phyloP scores from a whole-genome alignment of 768 basidiomycete species.

The Hypsizygus marmoreus region DNA sequence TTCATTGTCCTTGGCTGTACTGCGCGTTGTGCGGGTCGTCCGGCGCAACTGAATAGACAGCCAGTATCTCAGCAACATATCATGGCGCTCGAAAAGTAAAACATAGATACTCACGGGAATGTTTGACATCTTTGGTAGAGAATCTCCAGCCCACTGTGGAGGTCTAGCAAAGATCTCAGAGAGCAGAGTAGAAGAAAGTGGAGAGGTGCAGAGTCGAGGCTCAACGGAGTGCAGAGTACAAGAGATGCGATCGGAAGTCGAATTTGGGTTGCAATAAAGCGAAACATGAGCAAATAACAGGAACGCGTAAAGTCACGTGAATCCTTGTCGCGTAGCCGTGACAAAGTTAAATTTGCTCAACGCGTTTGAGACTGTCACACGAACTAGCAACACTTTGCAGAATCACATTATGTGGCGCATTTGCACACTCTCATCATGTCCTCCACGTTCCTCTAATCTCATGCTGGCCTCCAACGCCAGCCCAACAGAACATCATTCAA shows the following conservation, averaged over 20 bases:
- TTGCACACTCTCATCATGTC: too few relatives aligned
- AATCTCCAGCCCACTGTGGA: neutral
- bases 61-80: neutral
- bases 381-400: too few relatives aligned
- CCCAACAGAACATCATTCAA: too few relatives aligned
- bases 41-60: slow-evolving; percentile 56
- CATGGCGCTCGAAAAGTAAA: neutral
- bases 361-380: too few relatives aligned
- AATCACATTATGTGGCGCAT: too few relatives aligned
- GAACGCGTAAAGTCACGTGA: slow-evolving; percentile 17
- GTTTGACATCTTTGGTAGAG: slow-evolving; percentile 24
- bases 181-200: neutral
- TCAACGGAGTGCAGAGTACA: slow-evolving; percentile 2
- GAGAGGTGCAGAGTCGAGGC: neutral
- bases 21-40: slow-evolving; percentile 57
- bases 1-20: slow-evolving; percentile 61
- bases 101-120: slow-evolving; percentile 31
- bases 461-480: too few relatives aligned
- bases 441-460: too few relatives aligned
- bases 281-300: slow-evolving; percentile 15
- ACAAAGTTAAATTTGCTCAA: too few relatives aligned
- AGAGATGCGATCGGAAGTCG: slow-evolving; percentile 8
- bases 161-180: slow-evolving; percentile 2
- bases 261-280: slow-evolving; percentile 14
- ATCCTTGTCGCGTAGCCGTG: slow-evolving; percentile 16